A percentile compares a stretch with the other conserved stretches of the same genome.
These are phyloP conservation scores for Picea glauca DNA, from an alignment of 75 land plant species.

Conservation along the genomic window DNA sequence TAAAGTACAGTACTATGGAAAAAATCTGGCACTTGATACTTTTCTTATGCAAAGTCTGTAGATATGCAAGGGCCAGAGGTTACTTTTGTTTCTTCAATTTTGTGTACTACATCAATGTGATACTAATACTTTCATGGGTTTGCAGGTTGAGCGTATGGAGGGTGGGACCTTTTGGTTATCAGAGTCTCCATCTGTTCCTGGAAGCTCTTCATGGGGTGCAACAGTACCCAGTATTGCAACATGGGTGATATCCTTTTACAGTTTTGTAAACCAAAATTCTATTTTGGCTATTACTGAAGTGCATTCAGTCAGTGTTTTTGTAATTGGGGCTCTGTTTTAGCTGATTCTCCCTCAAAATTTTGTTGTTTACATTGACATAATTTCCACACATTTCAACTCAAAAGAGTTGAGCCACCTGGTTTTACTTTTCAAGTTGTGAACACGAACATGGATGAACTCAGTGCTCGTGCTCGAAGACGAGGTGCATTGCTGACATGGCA, in stretches of 20 bases:
- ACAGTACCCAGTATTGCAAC: slow-evolving; percentile 78
- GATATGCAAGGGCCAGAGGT: not conserved
- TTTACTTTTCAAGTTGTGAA: slow-evolving; percentile 89
- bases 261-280: not conserved
- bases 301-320: not conserved
- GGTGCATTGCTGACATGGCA: slow-evolving; percentile 95
- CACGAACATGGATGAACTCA: slow-evolving; percentile 75
- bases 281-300: no score
- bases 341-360: not conserved
- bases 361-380: slow-evolving; percentile 47
- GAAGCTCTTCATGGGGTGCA: slow-evolving; percentile 91
- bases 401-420: slow-evolving; percentile 89
- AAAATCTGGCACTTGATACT: not conserved
- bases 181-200: slow-evolving; percentile 92
- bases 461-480: slow-evolving; percentile 87
- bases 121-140: slow-evolving; percentile 3
- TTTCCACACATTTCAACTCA: slow-evolving; percentile 84
- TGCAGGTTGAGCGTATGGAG: slow-evolving; percentile 78
- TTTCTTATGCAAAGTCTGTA: not conserved
- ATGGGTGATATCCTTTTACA: slow-evolving; percentile 85
- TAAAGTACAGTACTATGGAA: not conserved
- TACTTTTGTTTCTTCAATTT: not conserved
- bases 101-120: not conserved
- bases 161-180: slow-evolving; percentile 97
- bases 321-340: not conserved